Evolutionary conservation across 2,329 filamentous ascomycete species (phyloP).

Genomic region (Penicillium frequentans): DNA sequence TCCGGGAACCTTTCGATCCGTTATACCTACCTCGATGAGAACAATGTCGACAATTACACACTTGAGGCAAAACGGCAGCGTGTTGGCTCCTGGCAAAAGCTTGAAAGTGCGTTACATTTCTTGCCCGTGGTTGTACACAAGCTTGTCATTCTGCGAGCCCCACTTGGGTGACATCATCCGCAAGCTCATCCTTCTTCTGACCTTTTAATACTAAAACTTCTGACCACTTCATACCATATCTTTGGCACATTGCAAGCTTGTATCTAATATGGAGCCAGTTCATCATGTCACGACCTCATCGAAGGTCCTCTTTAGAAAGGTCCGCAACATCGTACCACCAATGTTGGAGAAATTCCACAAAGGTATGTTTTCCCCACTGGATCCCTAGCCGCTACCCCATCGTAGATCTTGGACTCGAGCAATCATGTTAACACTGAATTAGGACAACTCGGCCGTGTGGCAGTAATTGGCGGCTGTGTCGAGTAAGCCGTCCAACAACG

Average conservation of each 20-base stretch:
- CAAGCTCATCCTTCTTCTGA: constrained; percentile 6
- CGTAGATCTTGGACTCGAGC: neutral
- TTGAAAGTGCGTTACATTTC: neutral
- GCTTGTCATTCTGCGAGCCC: constrained; percentile 16
- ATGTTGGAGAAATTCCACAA: constrained; percentile 97
- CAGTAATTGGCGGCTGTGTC: constrained; percentile 89
- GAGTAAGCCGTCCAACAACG: constrained; percentile 51
- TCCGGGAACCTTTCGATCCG: no score
- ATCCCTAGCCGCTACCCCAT: neutral
- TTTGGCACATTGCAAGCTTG: neutral
- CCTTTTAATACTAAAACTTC: neutral
- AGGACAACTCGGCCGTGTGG: constrained; percentile 91
- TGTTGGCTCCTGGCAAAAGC: no score
- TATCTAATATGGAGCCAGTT: constrained; percentile 31
- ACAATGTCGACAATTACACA: no score
- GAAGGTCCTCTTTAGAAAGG: constrained; percentile 73
- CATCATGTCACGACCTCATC: constrained; percentile 64
- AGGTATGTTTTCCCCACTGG: constrained; percentile 54
- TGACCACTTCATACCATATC: neutral
- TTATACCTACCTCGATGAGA: no score
- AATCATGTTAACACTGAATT: constrained; percentile 4
- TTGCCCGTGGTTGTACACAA: neutral
- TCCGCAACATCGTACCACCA: constrained; percentile 87
- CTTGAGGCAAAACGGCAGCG: no score
- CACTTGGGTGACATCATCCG: constrained; percentile 38